A percentile compares a stretch with the other conserved stretches of the same genome.
These are phyloP conservation scores for Oxyria digyna DNA, from an alignment of 148 eudicot species.

Conservation along the genomic window DNA sequence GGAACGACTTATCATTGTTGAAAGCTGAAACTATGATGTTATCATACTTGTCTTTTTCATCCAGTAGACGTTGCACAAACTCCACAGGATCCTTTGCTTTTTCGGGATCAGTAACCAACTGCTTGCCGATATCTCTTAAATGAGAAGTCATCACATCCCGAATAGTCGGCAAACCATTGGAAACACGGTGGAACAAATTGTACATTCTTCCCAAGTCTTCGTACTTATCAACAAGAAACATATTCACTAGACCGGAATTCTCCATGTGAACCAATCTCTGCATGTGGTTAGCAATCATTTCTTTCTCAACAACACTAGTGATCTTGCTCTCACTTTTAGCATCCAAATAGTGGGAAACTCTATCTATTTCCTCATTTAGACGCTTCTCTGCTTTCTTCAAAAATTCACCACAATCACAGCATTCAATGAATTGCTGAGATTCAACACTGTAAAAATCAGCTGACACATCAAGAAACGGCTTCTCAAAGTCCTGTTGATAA, in stretches of 20 bases:
- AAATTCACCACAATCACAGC: conserved; percentile 77
- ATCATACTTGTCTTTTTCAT: conserved; percentile 68
- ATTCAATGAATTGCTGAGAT: conserved; percentile 65
- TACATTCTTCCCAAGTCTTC: conserved; percentile 66
- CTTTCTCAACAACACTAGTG: conserved; percentile 57
- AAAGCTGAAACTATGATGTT: conserved; percentile 52
- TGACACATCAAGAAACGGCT: conserved; percentile 63
- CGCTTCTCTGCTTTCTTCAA: conserved; percentile 73
- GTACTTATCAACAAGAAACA: conserved; percentile 73
- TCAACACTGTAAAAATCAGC: conserved; percentile 64
- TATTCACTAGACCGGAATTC: conserved; percentile 62
- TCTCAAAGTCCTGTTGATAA: conserved; percentile 73
- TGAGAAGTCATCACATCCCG: conserved; percentile 79
- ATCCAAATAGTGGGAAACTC: conserved; percentile 75
- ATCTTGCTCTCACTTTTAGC: conserved; percentile 45
- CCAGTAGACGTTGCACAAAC: conserved; percentile 62
- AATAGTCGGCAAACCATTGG: conserved; percentile 51
- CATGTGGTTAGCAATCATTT: conserved; percentile 82
- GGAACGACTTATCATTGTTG: conserved; percentile 59
- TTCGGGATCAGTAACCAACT: conserved; percentile 85
- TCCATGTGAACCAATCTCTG: conserved; percentile 72
- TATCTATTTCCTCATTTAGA: conserved; percentile 65
- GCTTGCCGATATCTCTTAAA: conserved; percentile 60
- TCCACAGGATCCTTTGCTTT: conserved; percentile 70
- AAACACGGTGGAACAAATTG: conserved; percentile 55